Evolutionary conservation across 2,329 filamentous ascomycete genomes (phyloP), one percentile per base, ranked within the genome.

Genomic region (Colletotrichum sp.): DNA sequence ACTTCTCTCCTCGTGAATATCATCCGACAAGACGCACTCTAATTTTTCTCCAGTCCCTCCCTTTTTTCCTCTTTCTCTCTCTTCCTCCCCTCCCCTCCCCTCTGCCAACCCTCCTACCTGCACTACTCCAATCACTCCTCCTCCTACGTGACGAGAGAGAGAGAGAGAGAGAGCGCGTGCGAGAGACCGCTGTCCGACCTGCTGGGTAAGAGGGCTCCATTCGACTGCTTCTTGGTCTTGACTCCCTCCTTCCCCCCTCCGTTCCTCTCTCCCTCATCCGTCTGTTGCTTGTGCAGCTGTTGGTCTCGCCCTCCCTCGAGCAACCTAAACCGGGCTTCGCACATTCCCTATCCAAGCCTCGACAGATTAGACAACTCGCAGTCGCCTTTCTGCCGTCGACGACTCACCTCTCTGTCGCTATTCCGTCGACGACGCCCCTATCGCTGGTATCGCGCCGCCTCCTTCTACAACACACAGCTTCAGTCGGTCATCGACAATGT

Each of bases 401-500:
- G 48, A 61, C 22, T n/a, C 22, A 30, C 36, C 55, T 64, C 52
- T 28, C 39, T 65, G 64, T 73, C 56, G 70, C 56, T 67, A 56
- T 65, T 22, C 64, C 58, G 64, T 58, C 70, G 43, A 52, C 34
- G 56, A 65, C 22, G 27, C 28, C 34, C 36, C 58, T 58, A 25
- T 73, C 64, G 64, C 64, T 73, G 70, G 56, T 60, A 75, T 39
- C 70, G 72, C 62, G 64, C 56, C 43, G 48, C 58, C 28, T 48
- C 39, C 18, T n/a, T 66, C 28, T 25, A 52, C 60, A 43, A 58
- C 64, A 32, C 64, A 32, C 18, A 61, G 13, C 55, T 22, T 56
- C 36, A 30, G 69, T 66, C 60, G 60, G 65, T 76, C 79, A 76
- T 76, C 79, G 78, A 52, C 76, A 48, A 92, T 91, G 90, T 87